Conservation (phyloP, 2,329 filamentous ascomycete species). For the Stagonosporopsis tanaceti region DNA sequence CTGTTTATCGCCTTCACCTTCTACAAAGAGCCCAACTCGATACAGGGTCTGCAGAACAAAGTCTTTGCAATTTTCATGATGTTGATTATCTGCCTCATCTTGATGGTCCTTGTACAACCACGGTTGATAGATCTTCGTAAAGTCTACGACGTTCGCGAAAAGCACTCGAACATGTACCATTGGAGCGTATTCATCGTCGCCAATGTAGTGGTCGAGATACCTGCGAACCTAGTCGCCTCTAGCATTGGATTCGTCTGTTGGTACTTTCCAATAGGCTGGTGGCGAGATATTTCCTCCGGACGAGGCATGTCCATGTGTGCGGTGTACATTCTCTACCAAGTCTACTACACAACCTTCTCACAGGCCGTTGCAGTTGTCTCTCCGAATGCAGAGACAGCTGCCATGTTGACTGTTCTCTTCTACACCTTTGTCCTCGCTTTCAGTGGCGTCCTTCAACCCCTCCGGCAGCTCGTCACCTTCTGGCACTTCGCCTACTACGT, state of each 20-base stretch:
- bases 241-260: constrained; percentile 76
- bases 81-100: constrained; percentile 41
- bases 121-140: constrained; percentile 73
- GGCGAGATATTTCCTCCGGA: constrained; percentile 68
- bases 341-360: constrained; percentile 76
- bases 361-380: neutral
- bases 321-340: constrained; percentile 72
- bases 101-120: constrained; percentile 60
- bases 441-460: constrained; percentile 73
- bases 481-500: constrained; percentile 87
- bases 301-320: constrained; percentile 80
- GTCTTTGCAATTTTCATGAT: constrained; percentile 83
- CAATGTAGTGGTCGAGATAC: constrained; percentile 81
- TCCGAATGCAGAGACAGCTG: constrained; percentile 66
- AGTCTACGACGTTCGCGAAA: constrained; percentile 79
- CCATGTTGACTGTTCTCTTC: constrained; percentile 66
- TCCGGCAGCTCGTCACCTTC: constrained; percentile 71
- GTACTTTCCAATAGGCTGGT: constrained; percentile 80
- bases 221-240: constrained; percentile 76
- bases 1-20: constrained; percentile 83
- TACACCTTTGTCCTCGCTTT: constrained; percentile 66
- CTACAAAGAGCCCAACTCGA: constrained; percentile 70
- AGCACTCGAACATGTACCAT: constrained; percentile 79
- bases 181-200: constrained; percentile 83
- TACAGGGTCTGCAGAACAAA: constrained; percentile 81